Evolutionary conservation across 1,284 basidiomycete genomes (phyloP).

Genomic region (Ceratobasidium sp.): DNA sequence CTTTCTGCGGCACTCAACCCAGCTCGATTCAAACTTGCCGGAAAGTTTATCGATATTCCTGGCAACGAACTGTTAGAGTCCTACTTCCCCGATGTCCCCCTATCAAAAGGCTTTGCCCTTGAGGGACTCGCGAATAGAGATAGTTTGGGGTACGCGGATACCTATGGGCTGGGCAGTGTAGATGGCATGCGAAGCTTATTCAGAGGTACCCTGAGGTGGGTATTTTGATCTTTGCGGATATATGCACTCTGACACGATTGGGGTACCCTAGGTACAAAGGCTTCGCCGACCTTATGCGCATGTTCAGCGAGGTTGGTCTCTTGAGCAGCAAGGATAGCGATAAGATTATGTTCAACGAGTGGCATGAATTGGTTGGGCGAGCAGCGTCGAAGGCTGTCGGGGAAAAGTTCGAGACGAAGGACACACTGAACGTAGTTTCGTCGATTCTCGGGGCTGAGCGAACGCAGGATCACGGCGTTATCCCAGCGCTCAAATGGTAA

Average conservation of each 20-base stretch:
- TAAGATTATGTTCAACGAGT: slow-evolving; percentile 39
- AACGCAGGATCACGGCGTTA: slow-evolving; percentile 49
- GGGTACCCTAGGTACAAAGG: slow-evolving; percentile 74
- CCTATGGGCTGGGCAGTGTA: slow-evolving; percentile 68
- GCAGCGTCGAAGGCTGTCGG: slow-evolving; percentile 28
- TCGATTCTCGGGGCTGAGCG: slow-evolving; percentile 48
- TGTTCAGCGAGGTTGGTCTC: slow-evolving; percentile 77
- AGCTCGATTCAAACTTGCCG: slow-evolving; percentile 71
- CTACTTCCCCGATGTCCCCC: slow-evolving; percentile 68
- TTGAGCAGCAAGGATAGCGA: slow-evolving; percentile 54
- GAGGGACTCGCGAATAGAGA: slow-evolving; percentile 92
- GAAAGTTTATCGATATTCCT: slow-evolving; percentile 62
- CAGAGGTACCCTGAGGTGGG: slow-evolving; percentile 83
- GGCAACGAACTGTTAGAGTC: slow-evolving; percentile 63
- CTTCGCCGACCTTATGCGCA: slow-evolving; percentile 77
- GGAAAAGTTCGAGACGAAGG: background rate
- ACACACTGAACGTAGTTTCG: slow-evolving; percentile 8
- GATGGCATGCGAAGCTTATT: slow-evolving; percentile 70
- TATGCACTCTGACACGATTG: slow-evolving; percentile 8
- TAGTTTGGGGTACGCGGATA: slow-evolving; percentile 76
- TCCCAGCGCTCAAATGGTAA: slow-evolving; percentile 65
- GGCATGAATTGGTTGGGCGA: slow-evolving; percentile 43
- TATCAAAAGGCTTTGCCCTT: slow-evolving; percentile 72
- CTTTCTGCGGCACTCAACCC: slow-evolving; percentile 81
- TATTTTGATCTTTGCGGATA: background rate